Evolutionary conservation across 768 basidiomycete genomes (phyloP).

Genomic region (Tylopilus subfusipes): DNA sequence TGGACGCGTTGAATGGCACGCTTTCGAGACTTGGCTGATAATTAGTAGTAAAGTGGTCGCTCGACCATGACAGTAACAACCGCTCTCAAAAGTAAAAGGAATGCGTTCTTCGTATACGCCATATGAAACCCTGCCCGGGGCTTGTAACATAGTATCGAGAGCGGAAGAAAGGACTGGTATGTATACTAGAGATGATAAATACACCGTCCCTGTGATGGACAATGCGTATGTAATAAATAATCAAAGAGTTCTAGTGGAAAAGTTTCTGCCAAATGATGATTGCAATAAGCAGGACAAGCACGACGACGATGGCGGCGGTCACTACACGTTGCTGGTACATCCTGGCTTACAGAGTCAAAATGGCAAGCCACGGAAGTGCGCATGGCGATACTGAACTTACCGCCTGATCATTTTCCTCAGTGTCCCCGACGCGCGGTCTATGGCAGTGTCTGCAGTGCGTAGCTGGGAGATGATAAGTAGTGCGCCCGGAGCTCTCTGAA

Average conservation of each 20-base stretch:
- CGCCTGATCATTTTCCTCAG: conserved; percentile 94
- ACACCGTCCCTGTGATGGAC: conserved; percentile 16
- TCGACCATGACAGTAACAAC: background rate
- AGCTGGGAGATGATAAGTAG: conserved; percentile 46
- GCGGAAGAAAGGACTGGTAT: conserved; percentile 12
- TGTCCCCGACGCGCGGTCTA: conserved; percentile 88
- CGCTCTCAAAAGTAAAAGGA: conserved; percentile 18
- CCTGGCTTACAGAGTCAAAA: conserved; percentile 43
- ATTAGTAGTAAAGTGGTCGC: conserved; percentile 16
- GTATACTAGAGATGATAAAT: conserved; percentile 28
- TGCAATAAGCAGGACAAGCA: conserved; percentile 79
- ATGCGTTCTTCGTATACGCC: conserved; percentile 35
- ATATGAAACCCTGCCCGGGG: conserved; percentile 9
- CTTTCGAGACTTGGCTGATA: conserved; percentile 31
- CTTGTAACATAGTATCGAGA: background rate
- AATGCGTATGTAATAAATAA: conserved; percentile 17
- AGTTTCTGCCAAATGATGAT: conserved; percentile 81
- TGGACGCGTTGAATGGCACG: conserved; percentile 25
- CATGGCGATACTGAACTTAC: conserved; percentile 44
- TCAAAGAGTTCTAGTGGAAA: conserved; percentile 35
- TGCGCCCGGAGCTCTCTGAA: background rate
- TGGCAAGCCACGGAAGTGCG: conserved; percentile 7
- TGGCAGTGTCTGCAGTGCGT: conserved; percentile 78
- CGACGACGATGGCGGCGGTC: conserved; percentile 79
- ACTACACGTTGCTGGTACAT: conserved; percentile 96